These are phyloP conservation scores for Leucocoprinus leucothites DNA, from an alignment of 768 basidiomycete species.

Conservation along the genomic window DNA sequence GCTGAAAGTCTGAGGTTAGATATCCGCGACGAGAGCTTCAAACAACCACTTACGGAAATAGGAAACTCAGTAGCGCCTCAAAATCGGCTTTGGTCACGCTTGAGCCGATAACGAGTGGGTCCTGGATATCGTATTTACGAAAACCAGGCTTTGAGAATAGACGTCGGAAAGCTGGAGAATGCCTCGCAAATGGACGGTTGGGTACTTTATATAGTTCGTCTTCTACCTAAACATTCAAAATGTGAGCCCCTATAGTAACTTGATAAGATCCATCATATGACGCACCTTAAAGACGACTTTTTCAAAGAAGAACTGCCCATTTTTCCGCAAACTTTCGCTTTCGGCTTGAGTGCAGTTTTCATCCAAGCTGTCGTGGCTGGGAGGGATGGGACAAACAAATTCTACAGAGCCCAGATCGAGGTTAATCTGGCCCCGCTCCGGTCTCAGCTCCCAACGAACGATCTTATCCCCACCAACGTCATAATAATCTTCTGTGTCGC, in stretches of 20 bases:
- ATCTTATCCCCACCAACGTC: not conserved
- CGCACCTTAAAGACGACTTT: constrained; percentile 8
- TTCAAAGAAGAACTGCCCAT: constrained; percentile 8
- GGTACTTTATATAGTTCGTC: constrained; percentile 3
- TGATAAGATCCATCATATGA: too few species aligned
- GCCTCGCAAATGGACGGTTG: constrained; percentile 1
- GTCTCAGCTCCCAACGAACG: not conserved
- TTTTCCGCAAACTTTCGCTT: not conserved
- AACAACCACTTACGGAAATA: constrained; percentile 1
- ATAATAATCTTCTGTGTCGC: not conserved
- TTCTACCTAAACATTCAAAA: not conserved
- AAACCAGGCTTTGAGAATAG: constrained; percentile 1
- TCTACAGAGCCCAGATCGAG: not conserved
- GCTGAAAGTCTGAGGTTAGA: not conserved
- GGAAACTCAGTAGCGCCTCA: not conserved
- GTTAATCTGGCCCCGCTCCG: not conserved
- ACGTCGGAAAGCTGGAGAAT: constrained; percentile 4
- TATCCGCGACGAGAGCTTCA: not conserved
- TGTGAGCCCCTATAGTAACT: not conserved
- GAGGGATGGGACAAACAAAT: not conserved
- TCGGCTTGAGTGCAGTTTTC: not conserved
- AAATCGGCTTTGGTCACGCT: not conserved
- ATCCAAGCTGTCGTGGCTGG: not conserved
- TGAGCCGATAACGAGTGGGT: not conserved
- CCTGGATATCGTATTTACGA: not conserved